phyloP scores from a whole-genome alignment of 208 protist genomes.

The Trypanosoma brucei region DNA sequence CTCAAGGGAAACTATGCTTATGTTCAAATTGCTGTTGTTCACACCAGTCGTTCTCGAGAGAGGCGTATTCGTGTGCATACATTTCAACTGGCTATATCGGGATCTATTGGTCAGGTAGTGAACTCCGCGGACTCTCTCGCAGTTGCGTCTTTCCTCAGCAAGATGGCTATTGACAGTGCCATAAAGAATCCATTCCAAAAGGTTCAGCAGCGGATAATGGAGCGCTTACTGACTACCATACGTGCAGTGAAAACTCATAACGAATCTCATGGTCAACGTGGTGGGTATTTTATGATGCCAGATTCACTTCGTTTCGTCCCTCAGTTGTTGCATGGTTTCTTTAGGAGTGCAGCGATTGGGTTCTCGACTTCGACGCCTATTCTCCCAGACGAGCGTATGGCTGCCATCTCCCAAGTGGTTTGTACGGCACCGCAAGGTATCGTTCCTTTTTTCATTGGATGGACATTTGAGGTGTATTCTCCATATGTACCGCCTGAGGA shows the following conservation, averaged over 20 bases:
- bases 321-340: slow-evolving; percentile 77
- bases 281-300: slow-evolving; percentile 57
- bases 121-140: slow-evolving; percentile 74
- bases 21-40: slow-evolving; percentile 77
- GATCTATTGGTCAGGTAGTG: slow-evolving; percentile 39
- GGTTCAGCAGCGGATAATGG: slow-evolving; percentile 57
- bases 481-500: slow-evolving; percentile 41
- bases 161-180: slow-evolving; percentile 68
- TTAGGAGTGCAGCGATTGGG: slow-evolving; percentile 50
- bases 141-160: slow-evolving; percentile 58
- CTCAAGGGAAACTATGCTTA: slow-evolving; percentile 69
- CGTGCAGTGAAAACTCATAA: slow-evolving; percentile 40
- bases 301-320: slow-evolving; percentile 74
- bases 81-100: slow-evolving; percentile 52
- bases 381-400: slow-evolving; percentile 62
- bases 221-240: slow-evolving; percentile 48
- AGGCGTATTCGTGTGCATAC: slow-evolving; percentile 85
- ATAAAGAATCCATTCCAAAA: slow-evolving; percentile 48
- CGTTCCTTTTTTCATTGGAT: slow-evolving; percentile 62
- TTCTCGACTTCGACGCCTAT: slow-evolving; percentile 36
- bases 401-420: slow-evolving; percentile 72
- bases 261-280: slow-evolving; percentile 34
- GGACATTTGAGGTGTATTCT: slow-evolving; percentile 68
- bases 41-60: slow-evolving; percentile 73
- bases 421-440: slow-evolving; percentile 55